phyloP scores from a whole-genome alignment of 768 basidiomycete genomes.

The Chalciporus sphaerocephalus region DNA sequence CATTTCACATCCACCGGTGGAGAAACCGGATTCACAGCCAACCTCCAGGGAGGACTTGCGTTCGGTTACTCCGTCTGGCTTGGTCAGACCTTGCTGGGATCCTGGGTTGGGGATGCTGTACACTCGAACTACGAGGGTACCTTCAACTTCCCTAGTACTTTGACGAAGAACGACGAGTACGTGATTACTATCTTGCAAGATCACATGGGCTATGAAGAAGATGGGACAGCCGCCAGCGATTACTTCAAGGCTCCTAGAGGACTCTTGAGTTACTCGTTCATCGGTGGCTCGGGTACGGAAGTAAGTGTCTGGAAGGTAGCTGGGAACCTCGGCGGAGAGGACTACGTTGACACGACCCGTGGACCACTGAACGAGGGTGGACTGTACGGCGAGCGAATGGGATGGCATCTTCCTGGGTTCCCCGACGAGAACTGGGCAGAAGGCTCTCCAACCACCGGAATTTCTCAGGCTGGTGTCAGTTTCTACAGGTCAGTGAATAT shows the following conservation, averaged over 20 bases:
- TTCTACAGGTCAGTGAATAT: conserved; percentile 40
- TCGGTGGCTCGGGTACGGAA: conserved; percentile 36
- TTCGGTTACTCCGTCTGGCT: conserved; percentile 52
- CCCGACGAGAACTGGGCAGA: conserved; percentile 43
- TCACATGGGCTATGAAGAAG: conserved; percentile 51
- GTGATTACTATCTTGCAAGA: conserved; percentile 51
- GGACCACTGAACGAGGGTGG: conserved; percentile 62
- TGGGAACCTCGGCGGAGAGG: conserved; percentile 47
- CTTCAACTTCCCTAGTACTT: conserved; percentile 11
- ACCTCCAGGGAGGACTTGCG: conserved; percentile 43
- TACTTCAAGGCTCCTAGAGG: conserved; percentile 47
- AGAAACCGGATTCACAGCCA: conserved; percentile 40
- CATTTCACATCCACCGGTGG: conserved; percentile 45
- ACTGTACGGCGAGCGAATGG: conserved; percentile 51
- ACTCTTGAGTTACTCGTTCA: conserved; percentile 44
- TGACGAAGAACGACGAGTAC: conserved; percentile 31
- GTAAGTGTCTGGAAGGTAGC: conserved; percentile 46
- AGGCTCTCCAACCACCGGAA: conserved; percentile 40
- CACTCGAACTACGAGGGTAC: conserved; percentile 13
- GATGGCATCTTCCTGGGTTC: conserved; percentile 59
- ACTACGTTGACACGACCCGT: conserved; percentile 43
- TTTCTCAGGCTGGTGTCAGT: conserved; percentile 40
- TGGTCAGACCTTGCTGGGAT: conserved; percentile 44
- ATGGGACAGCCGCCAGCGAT: conserved; percentile 41
- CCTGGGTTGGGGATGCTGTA: conserved; percentile 23